Evolutionary conservation across 768 basidiomycete species (phyloP).

Genomic region (Auricularia sp.): DNA sequence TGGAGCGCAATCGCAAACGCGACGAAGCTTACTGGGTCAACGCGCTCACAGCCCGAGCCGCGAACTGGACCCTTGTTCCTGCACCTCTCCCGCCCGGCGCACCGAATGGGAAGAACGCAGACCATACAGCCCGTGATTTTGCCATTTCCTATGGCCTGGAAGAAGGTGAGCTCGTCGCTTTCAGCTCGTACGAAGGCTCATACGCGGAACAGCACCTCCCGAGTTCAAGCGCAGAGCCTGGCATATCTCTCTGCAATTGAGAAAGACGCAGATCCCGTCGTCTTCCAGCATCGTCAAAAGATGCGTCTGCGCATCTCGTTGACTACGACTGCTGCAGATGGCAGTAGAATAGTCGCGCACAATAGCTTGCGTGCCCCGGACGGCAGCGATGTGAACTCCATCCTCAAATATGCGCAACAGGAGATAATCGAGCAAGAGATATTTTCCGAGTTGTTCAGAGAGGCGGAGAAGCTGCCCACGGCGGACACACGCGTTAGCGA

Average conservation of each 20-base stretch:
- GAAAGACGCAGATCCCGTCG: constrained; percentile 32
- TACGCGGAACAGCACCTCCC: constrained; percentile 41
- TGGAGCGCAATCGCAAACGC: constrained; percentile 51
- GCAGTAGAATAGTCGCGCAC: constrained; percentile 24
- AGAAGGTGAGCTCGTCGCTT: constrained; percentile 47
- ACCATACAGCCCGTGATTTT: constrained; percentile 75
- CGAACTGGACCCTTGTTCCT: constrained; percentile 74
- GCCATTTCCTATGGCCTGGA: constrained; percentile 71
- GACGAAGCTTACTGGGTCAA: constrained; percentile 76
- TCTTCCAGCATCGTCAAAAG: constrained; percentile 56
- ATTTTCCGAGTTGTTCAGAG: constrained; percentile 60
- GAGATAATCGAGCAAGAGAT: constrained; percentile 78
- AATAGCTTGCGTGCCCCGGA: constrained; percentile 28
- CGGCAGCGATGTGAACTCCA: constrained; percentile 32
- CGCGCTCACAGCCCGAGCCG: constrained; percentile 55
- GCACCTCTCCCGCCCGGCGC: constrained; percentile 68
- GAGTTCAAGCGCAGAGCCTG: constrained; percentile 60
- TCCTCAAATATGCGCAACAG: constrained; percentile 49
- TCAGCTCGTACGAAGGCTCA: neutral
- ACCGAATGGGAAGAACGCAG: constrained; percentile 63
- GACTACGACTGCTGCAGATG: constrained; percentile 24
- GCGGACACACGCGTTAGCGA: constrained; percentile 73
- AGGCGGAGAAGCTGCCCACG: constrained; percentile 67
- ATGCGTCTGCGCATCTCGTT: constrained; percentile 57
- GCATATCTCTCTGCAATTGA: constrained; percentile 52